phyloP scores from a whole-genome alignment of 2,329 filamentous ascomycete species.

The Thyridium curvatum region DNA sequence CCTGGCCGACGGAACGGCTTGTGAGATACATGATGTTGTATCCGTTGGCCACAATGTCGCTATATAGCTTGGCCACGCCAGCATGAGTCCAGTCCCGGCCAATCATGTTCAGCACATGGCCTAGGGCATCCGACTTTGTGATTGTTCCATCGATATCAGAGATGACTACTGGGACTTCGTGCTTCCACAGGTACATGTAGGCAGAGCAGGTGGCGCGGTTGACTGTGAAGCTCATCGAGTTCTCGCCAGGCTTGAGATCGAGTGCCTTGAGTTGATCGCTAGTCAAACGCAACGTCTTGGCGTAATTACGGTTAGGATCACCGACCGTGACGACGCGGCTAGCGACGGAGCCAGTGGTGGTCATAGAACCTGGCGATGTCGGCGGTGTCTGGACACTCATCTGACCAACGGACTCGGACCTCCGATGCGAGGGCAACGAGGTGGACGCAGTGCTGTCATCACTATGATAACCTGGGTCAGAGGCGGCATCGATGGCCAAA shows the following conservation, averaged over 20 bases:
- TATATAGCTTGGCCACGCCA: conserved; percentile 94
- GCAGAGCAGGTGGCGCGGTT: conserved; percentile 90
- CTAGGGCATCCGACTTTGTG: conserved; percentile 91
- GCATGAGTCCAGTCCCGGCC: conserved; percentile 97
- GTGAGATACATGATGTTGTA: conserved; percentile 99
- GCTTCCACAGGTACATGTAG: conserved; percentile 89
- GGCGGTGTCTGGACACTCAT: conserved; percentile 57
- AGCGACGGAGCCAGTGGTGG: conserved; percentile 18
- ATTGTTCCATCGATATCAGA: conserved; percentile 99
- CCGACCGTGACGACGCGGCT: conserved; percentile 22
- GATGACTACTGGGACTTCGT: conserved; percentile 89
- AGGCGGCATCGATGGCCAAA: conserved; percentile 70
- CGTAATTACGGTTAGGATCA: conserved; percentile 81
- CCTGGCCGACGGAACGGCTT: conserved; percentile 86
- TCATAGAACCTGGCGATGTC: conserved; percentile 61
- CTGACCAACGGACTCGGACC: conserved; percentile 58
- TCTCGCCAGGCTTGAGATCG: conserved; percentile 76
- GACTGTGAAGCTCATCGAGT: conserved; percentile 92
- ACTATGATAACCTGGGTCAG: conserved; percentile 92
- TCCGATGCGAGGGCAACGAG: conserved; percentile 43
- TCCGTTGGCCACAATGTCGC: conserved; percentile 88
- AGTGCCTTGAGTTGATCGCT: conserved; percentile 91
- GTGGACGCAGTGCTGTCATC: conserved; percentile 62
- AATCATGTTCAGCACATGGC: conserved; percentile 93
- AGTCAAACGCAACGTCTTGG: conserved; percentile 90